Evolutionary conservation across 768 basidiomycete genomes (phyloP).

Genomic region (Trametes cinnabarina): DNA sequence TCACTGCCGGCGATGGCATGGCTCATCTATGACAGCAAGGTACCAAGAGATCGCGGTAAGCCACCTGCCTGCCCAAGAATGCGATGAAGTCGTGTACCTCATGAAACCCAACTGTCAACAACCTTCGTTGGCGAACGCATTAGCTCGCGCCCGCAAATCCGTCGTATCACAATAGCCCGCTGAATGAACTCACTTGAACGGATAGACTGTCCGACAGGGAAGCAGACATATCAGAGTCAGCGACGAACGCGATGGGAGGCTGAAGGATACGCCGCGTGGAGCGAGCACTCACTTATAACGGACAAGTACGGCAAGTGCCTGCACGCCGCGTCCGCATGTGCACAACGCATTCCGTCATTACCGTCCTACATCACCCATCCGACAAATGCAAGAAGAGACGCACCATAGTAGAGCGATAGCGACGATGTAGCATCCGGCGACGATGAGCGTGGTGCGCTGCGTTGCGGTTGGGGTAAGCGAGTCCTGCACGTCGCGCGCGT

Average conservation of each 20-base stretch:
- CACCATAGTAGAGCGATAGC: constrained; percentile 81
- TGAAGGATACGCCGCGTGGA: background rate
- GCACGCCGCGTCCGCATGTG: background rate
- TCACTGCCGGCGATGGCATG: constrained; percentile 68
- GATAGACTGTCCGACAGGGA: constrained; percentile 60
- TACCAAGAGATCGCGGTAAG: background rate
- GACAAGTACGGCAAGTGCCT: constrained; percentile 81
- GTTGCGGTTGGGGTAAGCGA: constrained; percentile 64
- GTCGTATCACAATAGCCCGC: background rate
- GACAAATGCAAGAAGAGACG: constrained; percentile 22
- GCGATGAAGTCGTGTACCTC: constrained; percentile 47
- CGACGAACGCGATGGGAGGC: background rate
- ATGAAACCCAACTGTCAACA: constrained; percentile 87
- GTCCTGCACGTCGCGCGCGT: constrained; percentile 28
- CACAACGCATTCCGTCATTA: background rate
- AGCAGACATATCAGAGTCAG: background rate
- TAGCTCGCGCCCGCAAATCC: background rate
- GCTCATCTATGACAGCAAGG: constrained; percentile 59
- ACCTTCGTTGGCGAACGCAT: constrained; percentile 36
- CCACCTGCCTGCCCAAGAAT: too few relatives aligned
- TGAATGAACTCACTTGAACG: constrained; percentile 75
- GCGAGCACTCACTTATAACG: constrained; percentile 58
- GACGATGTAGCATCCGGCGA: constrained; percentile 73
- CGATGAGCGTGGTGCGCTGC: constrained; percentile 74
- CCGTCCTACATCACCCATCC: background rate